Base-by-base conservation (phyloP, 257 asterid species). In the Capsicum baccatum region DNA sequence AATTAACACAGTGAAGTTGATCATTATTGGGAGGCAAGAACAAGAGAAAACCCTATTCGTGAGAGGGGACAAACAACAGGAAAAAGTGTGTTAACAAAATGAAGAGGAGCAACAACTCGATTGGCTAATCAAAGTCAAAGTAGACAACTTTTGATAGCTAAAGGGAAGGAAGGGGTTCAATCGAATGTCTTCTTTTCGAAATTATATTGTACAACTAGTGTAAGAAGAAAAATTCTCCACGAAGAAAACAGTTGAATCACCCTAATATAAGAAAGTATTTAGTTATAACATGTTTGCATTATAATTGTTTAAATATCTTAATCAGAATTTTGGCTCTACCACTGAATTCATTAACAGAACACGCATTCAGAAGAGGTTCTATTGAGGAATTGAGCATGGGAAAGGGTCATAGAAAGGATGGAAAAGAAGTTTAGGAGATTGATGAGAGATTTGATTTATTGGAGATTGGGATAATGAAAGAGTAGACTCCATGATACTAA, bases 41-140 rank as follows among this genome's bases (percentile, higher is more conserved):
- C 74, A 67, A 35, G 48, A 67, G 58, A 48, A 64, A 73, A 48
- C 59, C 59, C 19, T 11, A 47, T 6, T 19, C 19, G 48, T 73
- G n/a, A 48, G 80, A 73, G 44, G 48, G 44, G 16, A 5, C 42
- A 73, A 73, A 48, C 15, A 11, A 69, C 54, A 37, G 39, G 54
- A 16, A 39, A 39, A 69, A 39, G 78, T 69, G 4, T 69, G 4
- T 69, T 69, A 1, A 67, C 15, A 67, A 26, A 67, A 67, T 14
- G 21, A 35, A 8, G 48, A 63, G 4, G 42, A 68, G 6, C 7
- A 37, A 21, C 8, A 68, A 3, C 52, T 68, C 21, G 6, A 68
- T 39, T 68, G 78, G 54, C 26, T 68, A 68, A 68, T 68, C 54
- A 68, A 68, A 68, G 14, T 68, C 21, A 15, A 69, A 69, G 14